Conservation (phyloP, 768 basidiomycete species). For the Tylopilus subfusipes region DNA sequence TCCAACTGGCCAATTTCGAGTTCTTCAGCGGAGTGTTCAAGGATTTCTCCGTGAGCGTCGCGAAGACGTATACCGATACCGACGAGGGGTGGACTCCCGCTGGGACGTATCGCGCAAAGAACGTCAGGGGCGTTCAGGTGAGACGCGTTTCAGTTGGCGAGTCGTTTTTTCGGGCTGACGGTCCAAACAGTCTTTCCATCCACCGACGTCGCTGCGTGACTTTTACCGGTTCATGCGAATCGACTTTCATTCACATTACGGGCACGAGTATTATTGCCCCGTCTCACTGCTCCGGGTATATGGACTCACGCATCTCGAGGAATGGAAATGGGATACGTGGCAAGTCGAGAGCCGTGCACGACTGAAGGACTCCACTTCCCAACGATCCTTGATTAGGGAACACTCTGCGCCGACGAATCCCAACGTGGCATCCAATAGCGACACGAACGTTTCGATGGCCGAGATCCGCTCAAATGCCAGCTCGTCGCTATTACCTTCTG, state of each 20-base stretch:
- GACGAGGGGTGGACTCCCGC: constrained; percentile 66
- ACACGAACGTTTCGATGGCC: neutral
- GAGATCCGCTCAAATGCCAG: neutral
- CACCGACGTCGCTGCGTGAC: constrained; percentile 63
- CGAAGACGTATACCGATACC: constrained; percentile 71
- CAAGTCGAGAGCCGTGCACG: constrained; percentile 61
- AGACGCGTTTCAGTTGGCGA: constrained; percentile 21
- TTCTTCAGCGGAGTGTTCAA: constrained; percentile 97
- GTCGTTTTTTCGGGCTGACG: neutral
- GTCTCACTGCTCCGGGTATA: constrained; percentile 90
- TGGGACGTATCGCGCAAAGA: constrained; percentile 82
- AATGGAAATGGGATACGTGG: constrained; percentile 92
- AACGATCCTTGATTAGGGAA: constrained; percentile 23
- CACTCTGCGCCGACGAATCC: neutral
- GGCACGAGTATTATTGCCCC: constrained; percentile 95
- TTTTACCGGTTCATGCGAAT: constrained; percentile 95
- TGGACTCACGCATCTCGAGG: constrained; percentile 92
- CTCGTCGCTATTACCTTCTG: neutral
- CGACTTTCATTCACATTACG: constrained; percentile 91
- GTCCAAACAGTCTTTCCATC: constrained; percentile 64
- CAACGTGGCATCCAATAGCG: neutral
- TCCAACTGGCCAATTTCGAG: constrained; percentile 95
- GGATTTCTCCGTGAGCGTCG: constrained; percentile 82
- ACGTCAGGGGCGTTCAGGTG: constrained; percentile 88
- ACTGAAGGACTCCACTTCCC: constrained; percentile 30